Evolutionary conservation across 2,329 filamentous ascomycete species (phyloP).

Genomic region (Aspergillus unguis): DNA sequence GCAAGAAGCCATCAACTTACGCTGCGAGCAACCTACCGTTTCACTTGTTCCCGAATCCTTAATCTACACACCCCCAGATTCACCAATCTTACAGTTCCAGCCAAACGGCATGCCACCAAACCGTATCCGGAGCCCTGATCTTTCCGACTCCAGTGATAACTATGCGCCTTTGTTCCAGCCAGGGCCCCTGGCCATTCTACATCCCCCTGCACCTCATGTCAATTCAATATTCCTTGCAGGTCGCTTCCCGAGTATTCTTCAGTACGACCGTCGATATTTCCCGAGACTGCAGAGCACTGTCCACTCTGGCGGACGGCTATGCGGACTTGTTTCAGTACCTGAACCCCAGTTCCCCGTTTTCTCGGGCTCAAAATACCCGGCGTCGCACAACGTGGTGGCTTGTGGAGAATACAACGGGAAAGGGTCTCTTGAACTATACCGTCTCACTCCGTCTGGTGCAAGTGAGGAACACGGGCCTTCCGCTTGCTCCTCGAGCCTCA

Average conservation of each 20-base stretch:
- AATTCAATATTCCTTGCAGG: slow-evolving; percentile 87
- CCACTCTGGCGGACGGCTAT: slow-evolving; percentile 77
- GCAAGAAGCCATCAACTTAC: slow-evolving; percentile 33
- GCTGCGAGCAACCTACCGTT: slow-evolving; percentile 30
- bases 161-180: slow-evolving; percentile 76
- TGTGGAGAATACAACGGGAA: slow-evolving; percentile 90
- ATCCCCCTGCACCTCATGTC: slow-evolving; percentile 62
- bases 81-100: slow-evolving; percentile 30
- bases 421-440: slow-evolving; percentile 83
- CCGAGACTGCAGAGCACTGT: slow-evolving; percentile 73
- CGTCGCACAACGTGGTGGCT: slow-evolving; percentile 67
- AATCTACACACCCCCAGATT: slow-evolving; percentile 33
- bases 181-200: slow-evolving; percentile 77
- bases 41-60: slow-evolving; percentile 27
- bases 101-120: slow-evolving; percentile 35
- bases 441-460: slow-evolving; percentile 31
- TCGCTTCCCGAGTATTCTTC: slow-evolving; percentile 80
- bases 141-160: slow-evolving; percentile 34
- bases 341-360: slow-evolving; percentile 50
- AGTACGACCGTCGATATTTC: slow-evolving; percentile 85
- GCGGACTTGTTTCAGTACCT: slow-evolving; percentile 65
- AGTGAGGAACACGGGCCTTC: slow-evolving; percentile 25
- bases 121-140: slow-evolving; percentile 36
- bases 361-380: slow-evolving; percentile 43
- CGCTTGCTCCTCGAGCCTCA: slow-evolving; percentile 26